A percentile compares a stretch with the other conserved stretches of the same genome.
These are phyloP conservation scores for Geosmithia flava DNA, from an alignment of 2,329 filamentous ascomycete genomes.

Conservation along the genomic window DNA sequence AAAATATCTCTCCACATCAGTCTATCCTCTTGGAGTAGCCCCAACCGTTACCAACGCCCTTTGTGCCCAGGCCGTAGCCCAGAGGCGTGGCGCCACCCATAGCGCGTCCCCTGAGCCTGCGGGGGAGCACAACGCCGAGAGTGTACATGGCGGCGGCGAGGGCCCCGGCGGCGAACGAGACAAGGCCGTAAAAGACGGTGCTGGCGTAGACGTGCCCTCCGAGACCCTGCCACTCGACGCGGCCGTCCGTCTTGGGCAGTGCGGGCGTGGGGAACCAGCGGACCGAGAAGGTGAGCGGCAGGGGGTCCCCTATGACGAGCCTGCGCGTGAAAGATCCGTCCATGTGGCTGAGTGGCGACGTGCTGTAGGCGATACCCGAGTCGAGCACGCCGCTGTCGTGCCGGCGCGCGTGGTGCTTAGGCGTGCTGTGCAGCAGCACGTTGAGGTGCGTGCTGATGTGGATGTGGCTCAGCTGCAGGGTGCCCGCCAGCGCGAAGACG, in stretches of 20 bases:
- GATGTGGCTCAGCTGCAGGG: slow-evolving; percentile 76
- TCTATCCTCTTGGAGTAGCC: slow-evolving; percentile 44
- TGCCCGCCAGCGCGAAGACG: slow-evolving; percentile 80
- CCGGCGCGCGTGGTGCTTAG: slow-evolving; percentile 48
- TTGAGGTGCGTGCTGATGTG: slow-evolving; percentile 87
- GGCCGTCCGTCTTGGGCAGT: slow-evolving; percentile 55
- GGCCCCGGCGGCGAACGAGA: slow-evolving; percentile 44
- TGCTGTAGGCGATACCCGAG: slow-evolving; percentile 77
- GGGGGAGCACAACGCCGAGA: slow-evolving; percentile 45
- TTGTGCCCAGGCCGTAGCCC: slow-evolving; percentile 38
- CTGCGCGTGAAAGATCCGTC: slow-evolving; percentile 41
- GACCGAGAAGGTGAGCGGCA: slow-evolving; percentile 69
- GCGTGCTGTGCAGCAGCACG: slow-evolving; percentile 64
- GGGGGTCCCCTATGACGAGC: slow-evolving; percentile 75
- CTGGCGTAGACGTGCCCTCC: slow-evolving; percentile 52
- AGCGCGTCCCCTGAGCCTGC: slow-evolving; percentile 32
- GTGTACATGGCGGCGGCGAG: slow-evolving; percentile 46
- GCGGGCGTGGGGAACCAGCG: slow-evolving; percentile 74
- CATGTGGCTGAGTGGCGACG: slow-evolving; percentile 55
- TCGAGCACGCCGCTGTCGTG: slow-evolving; percentile 71
- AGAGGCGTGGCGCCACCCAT: slow-evolving; percentile 46
- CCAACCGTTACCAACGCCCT: slow-evolving; percentile 43
- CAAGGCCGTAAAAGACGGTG: slow-evolving; percentile 49
- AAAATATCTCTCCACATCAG: slow-evolving; percentile 8
- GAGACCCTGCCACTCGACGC: slow-evolving; percentile 52